Percentiles rank a stretch among this genome's conserved stretches.
Evolutionary conservation across 2,329 filamentous ascomycete genomes (phyloP).

Genomic region (Exophiala sp.): DNA sequence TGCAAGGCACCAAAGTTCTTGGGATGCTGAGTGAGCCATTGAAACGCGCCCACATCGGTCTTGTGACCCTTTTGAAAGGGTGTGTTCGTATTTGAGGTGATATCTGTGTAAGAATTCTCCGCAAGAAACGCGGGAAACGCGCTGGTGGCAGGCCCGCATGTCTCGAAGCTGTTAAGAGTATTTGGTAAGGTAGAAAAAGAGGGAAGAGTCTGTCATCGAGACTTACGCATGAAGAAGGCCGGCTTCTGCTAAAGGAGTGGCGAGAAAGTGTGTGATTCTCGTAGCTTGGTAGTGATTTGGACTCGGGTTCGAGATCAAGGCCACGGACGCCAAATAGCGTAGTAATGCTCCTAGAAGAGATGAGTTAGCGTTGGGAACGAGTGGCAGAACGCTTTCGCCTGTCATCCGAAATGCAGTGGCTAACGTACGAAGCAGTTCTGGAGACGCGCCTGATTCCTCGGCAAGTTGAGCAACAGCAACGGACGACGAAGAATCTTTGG

Average conservation of each 20-base stretch:
- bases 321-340: constrained; percentile 29
- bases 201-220: neutral
- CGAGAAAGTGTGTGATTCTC: constrained; percentile 25
- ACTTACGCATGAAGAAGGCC: constrained; percentile 19
- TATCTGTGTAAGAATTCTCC: constrained; percentile 31
- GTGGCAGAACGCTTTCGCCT: neutral
- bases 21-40: constrained; percentile 31
- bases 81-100: constrained; percentile 27
- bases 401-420: no score
- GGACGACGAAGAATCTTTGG: neutral
- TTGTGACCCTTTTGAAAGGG: constrained; percentile 34
- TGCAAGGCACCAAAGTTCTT: constrained; percentile 21
- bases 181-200: neutral
- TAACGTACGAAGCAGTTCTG: constrained; percentile 20
- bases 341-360: constrained; percentile 20
- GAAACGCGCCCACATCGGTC: constrained; percentile 30
- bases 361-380: neutral
- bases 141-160: constrained; percentile 18
- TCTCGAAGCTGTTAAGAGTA: constrained; percentile 17
- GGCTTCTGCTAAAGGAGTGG: constrained; percentile 9
- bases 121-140: constrained; percentile 32
- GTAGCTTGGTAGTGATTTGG: constrained; percentile 25
- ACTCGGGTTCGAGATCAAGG: constrained; percentile 13
- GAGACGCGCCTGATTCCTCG: constrained; percentile 13
- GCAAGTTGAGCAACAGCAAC: constrained; percentile 22